Conservation (phyloP, 768 basidiomycete species). For the Boletus coccyginus region DNA sequence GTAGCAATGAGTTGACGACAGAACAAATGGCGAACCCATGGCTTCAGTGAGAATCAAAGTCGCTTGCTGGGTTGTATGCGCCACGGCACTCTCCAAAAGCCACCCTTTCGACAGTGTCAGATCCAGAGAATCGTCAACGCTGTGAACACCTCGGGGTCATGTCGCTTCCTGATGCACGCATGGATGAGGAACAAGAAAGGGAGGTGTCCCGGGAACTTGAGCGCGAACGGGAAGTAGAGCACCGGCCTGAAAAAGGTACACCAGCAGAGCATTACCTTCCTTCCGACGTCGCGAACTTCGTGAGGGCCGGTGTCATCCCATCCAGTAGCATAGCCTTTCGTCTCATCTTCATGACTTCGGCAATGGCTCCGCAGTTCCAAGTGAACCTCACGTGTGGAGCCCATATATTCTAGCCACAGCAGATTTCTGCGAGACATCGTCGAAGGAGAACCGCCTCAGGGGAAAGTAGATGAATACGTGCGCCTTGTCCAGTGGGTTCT, state of each 20-base stretch:
- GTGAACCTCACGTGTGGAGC: neutral
- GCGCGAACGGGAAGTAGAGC: neutral
- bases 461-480: neutral
- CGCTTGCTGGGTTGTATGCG: neutral
- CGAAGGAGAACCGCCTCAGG: neutral
- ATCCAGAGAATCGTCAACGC: neutral
- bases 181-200: neutral
- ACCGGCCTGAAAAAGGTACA: neutral
- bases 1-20: neutral
- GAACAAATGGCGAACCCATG: neutral
- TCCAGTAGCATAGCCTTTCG: neutral
- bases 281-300: neutral
- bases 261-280: too few species aligned
- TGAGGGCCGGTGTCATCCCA: neutral
- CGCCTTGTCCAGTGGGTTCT: neutral
- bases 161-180: neutral
- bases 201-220: neutral
- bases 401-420: neutral
- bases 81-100: neutral
- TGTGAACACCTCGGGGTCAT: neutral
- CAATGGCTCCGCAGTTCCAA: neutral
- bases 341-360: neutral
- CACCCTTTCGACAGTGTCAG: neutral
- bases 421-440: neutral
- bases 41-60: neutral